Evolutionary conservation across 1,139 yeast species (phyloP), one percentile per base, ranked within the genome.

Genomic region (Chernovozyma sophiae-reginae): DNA sequence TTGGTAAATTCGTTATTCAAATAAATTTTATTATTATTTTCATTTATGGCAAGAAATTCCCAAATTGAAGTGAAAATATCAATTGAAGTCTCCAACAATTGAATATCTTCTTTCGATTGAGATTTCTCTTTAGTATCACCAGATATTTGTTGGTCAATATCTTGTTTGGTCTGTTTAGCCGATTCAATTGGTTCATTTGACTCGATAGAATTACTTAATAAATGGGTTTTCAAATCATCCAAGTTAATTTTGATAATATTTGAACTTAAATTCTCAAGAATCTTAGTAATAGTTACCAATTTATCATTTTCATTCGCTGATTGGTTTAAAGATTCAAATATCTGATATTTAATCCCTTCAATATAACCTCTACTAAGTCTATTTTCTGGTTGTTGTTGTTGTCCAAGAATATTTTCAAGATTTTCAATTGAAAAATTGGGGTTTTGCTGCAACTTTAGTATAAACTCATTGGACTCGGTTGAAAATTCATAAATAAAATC

Each of bases 31-130:
- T 47, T 40, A 13, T 48, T 42, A 12, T 43, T 42, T 31, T 63
- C 71, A 35, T 56, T 53, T 8, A 58, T 44, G 3, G 73, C 62
- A 29, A 68, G 53, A 37, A 55, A 81, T 54, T 90, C 97, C 48
- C 86, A 74, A 6, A 81, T 65, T 1, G 92, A 81, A 1, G 96
- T 79, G 25, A 86, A 66, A 26, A 90, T 59, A 53, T 90, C 97
- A 28, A 89, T 62, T 0, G 84, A 68, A 1, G 81, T 70, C 49
- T 86, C 95, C 24, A 85, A 65, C 3, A 84, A 72, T 53, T 79
- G 81, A 33, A 83, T 59, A 34, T 76, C 71, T 30, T 74, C 61
- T 46, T 78, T 72, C 6, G 86, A 79, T 14, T 55, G 57, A 8
- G 63, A 56, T 36, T 61, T 64, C 29, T 68, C 74, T 13, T 53